These are phyloP conservation scores for Lactuca sativa DNA, from an alignment of 129 eudicot species.

Conservation along the genomic window DNA sequence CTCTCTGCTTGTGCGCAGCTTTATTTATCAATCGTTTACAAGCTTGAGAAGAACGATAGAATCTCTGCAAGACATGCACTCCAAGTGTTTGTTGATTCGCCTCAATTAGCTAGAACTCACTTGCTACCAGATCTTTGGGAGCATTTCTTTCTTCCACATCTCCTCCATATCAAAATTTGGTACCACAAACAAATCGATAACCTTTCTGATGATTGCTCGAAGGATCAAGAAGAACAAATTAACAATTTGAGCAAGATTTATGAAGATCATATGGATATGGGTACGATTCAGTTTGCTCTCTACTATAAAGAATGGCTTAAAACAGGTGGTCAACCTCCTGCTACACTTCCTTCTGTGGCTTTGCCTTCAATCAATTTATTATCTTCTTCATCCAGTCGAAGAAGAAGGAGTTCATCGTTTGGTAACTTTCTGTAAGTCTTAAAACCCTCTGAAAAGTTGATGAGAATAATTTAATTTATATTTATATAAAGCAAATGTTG, in stretches of 20 bases:
- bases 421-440: slow-evolving; percentile 58
- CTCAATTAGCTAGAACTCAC: slow-evolving; percentile 56
- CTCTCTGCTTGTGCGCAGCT: slow-evolving; percentile 75
- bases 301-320: slow-evolving; percentile 84
- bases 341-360: slow-evolving; percentile 63
- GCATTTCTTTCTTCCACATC: slow-evolving; percentile 80
- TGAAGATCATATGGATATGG: slow-evolving; percentile 55
- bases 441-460: neutral
- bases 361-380: slow-evolving; percentile 48
- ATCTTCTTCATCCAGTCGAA: slow-evolving; percentile 25
- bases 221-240: slow-evolving; percentile 41
- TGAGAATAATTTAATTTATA: too few species aligned
- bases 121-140: slow-evolving; percentile 84
- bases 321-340: slow-evolving; percentile 61
- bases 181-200: slow-evolving; percentile 41
- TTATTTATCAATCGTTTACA: slow-evolving; percentile 66
- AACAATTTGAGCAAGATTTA: slow-evolving; percentile 43
- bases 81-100: slow-evolving; percentile 69
- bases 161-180: slow-evolving; percentile 77
- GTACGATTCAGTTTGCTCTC: slow-evolving; percentile 60
- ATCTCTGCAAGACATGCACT: slow-evolving; percentile 59
- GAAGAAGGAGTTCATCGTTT: slow-evolving; percentile 47
- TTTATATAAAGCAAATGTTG: neutral
- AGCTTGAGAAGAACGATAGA: slow-evolving; percentile 60
- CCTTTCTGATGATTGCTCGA: slow-evolving; percentile 24